Base-by-base conservation (phyloP, 805 yeast genomes). In the Phaffomyces thermotolerans region DNA sequence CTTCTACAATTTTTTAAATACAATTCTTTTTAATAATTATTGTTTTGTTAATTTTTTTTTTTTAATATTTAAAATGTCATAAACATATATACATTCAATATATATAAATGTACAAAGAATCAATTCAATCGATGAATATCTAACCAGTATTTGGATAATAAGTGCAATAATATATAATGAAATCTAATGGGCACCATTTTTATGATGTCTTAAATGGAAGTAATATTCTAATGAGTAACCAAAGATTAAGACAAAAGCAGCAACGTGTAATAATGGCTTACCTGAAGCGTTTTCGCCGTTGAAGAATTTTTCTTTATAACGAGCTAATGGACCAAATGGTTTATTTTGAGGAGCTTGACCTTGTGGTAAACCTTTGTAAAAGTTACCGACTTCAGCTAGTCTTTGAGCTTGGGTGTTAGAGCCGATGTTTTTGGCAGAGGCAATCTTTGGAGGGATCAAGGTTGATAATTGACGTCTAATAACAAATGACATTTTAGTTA, bases 391-490 rank as follows among this genome's bases (percentile, higher is more conserved):
- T 67, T 86, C 85, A 55, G 87, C 83, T 83, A 93, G 87, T 73
- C 95, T 87, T 78, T 88, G 87, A 58, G 98, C 98, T 60, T 91
- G 84, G 62, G 97, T 96, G 72, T 89, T 88, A 49, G 95, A 78
- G 48, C 96, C 95, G 56, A 93, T 75, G 84, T 88, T 90, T 84
- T 82, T 78, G 38, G 96, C 93, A 51, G 97, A 89, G 45, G 96
- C 97, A 64, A 91, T 82, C 91, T 91, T 91, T 67, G 99, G 99
- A 59, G 99, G 99, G 64, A 91, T 90, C 73, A 91, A 77, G 62
- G 97, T 84, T 54, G 98, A 89, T 68, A 91, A 78, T 59, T 83
- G 83, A 74, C 99, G 90, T 82, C 86, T 90, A 63, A 81, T 75
- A 69, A 89, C 75, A 73, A 81, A 84, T 62, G 93, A 84, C 95